Percentiles rank a stretch among this genome's conserved stretches.
Conservation (phyloP, 2,329 filamentous ascomycete genomes). For the Davidsoniella eucalypti region DNA sequence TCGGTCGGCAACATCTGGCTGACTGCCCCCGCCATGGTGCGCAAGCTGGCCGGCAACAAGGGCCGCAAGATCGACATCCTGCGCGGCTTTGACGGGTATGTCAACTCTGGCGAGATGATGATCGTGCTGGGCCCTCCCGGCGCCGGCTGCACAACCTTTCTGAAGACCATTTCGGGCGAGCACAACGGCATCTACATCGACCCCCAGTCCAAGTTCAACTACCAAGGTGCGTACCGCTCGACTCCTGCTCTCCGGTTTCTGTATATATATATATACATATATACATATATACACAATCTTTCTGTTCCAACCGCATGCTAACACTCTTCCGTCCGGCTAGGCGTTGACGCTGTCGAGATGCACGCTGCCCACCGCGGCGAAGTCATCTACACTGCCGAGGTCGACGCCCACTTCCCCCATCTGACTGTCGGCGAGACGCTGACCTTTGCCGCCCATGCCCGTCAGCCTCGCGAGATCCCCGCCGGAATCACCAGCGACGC, state of each 20-base stretch:
- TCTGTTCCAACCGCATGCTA: no score
- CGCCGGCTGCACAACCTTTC: conserved; percentile 65
- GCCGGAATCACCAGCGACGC: conserved; percentile 35
- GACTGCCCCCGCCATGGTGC: conserved; percentile 26
- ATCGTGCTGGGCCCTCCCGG: conserved; percentile 58
- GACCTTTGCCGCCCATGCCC: conserved; percentile 57
- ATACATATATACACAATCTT: no score
- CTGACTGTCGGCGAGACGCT: conserved; percentile 65
- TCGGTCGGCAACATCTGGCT: conserved; percentile 47
- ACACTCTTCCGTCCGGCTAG: conserved; percentile 18
- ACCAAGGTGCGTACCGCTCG: conserved; percentile 34
- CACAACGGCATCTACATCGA: conserved; percentile 65
- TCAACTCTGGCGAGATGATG: conserved; percentile 57
- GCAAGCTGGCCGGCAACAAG: conserved; percentile 34
- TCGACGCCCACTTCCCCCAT: conserved; percentile 67
- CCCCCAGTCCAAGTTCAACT: conserved; percentile 58
- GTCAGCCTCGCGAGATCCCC: conserved; percentile 45
- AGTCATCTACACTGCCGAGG: conserved; percentile 73
- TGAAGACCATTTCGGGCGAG: conserved; percentile 73
- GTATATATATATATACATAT: no score
- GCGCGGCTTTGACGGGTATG: conserved; percentile 48
- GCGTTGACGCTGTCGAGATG: conserved; percentile 57
- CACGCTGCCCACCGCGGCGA: conserved; percentile 64
- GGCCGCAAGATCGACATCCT: conserved; percentile 50
- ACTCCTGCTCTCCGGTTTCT: no score